Base-by-base conservation (phyloP, 306 rosid species). In the Delonix regia region DNA sequence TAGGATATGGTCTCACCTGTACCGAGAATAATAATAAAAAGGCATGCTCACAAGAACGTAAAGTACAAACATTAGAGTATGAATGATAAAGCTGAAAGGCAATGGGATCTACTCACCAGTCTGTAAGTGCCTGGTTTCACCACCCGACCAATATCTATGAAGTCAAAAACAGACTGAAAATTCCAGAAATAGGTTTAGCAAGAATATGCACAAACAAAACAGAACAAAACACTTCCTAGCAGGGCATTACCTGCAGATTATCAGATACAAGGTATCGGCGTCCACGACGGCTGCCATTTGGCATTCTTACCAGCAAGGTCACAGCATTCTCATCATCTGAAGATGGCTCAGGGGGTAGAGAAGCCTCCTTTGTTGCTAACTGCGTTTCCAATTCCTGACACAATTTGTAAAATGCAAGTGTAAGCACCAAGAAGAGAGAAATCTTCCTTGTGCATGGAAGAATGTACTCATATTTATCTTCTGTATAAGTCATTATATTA, bases 1-100 rank as follows among this genome's bases (percentile, higher is more conserved):
- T 90, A 13, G 98, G 99, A 85, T 88, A 96, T 16, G 98, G 94
- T 89, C 98, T 91, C 89, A 91, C 99, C 99, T 96, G 88, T 77
- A 67, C 75, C 57, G 65, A 27, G 16, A 82, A 45, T 24, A 59
- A 60, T 60, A 72, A 41, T 47, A 22, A 28, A 69, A 8, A 45
- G 14, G 10, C 28, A 15, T 22, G 18, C 27, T 62, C 60, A 63
- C 59, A 52, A 14, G 25, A 42, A 41, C 22, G 42, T 34, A 34
- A 5, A 13, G 16, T 6, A 9, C 10, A 27, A 42, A 64, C 75
- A 11, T 13, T 6, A 65, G 55, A 33, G 75, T n/a, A 61, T 47
- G 19, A 68, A 36, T 34, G 22, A 59, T 12, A 65, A 59, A 10
- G 61, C 82, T 53, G 74, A 78, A 60, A 78, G 13, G 45, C 4